A percentile compares a stretch with the other conserved stretches of the same genome.
phyloP scores from a whole-genome alignment of 129 eudicot genomes.

The Ambrosia artemisiifolia region DNA sequence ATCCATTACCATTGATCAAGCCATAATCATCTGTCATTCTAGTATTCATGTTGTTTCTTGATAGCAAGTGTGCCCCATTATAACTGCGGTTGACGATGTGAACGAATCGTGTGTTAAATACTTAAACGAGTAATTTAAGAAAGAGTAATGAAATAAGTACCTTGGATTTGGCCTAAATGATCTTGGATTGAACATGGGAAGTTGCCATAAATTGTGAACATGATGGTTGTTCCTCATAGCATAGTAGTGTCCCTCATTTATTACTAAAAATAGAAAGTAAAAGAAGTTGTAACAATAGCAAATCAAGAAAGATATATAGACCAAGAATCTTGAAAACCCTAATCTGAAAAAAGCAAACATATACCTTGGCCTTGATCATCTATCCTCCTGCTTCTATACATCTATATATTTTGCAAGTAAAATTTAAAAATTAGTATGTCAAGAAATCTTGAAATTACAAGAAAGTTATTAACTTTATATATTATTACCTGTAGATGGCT shows the following conservation, averaged over 20 bases:
- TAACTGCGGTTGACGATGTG: constrained; percentile 9
- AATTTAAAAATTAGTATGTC: background rate
- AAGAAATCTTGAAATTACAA: constrained; percentile 7
- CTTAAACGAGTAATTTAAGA: background rate
- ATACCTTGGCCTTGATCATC: constrained; percentile 54
- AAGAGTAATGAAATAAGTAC: constrained; percentile 15
- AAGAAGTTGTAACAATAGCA: background rate
- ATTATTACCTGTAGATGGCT: constrained; percentile 48
- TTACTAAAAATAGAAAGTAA: constrained; percentile 22
- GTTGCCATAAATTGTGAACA: constrained; percentile 34
- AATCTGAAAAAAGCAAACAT: constrained; percentile 13
- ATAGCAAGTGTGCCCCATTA: constrained; percentile 14
- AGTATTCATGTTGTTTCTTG: constrained; percentile 19
- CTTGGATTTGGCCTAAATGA: constrained; percentile 29
- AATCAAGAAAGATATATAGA: constrained; percentile 9
- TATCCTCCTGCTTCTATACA: constrained; percentile 55
- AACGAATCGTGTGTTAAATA: background rate
- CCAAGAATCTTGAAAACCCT: constrained; percentile 31
- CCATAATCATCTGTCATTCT: constrained; percentile 22
- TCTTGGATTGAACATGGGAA: constrained; percentile 41
- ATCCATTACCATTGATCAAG: constrained; percentile 27
- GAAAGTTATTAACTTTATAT: background rate
- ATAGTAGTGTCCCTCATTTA: constrained; percentile 41
- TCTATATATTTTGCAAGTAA: constrained; percentile 24
- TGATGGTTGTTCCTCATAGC: constrained; percentile 24